These are phyloP conservation scores for Agaricus bisporus DNA, from an alignment of 768 basidiomycete genomes.

Conservation along the genomic window DNA sequence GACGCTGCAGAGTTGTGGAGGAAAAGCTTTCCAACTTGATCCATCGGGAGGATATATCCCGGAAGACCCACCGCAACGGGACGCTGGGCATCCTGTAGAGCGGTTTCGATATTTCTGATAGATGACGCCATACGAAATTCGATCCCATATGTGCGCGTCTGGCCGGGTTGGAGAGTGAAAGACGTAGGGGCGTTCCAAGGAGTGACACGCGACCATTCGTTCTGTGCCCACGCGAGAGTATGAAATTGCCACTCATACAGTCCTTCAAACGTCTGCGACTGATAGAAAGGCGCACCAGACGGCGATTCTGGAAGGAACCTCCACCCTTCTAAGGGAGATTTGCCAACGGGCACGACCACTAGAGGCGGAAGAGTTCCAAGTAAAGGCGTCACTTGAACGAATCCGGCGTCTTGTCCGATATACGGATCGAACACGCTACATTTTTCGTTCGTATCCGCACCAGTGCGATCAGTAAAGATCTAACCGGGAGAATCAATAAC, in stretches of 20 bases:
- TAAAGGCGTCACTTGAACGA: slow-evolving; percentile 45
- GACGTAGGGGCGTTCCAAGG: slow-evolving; percentile 53
- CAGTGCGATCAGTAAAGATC: slow-evolving; percentile 52
- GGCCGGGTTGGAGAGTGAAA: slow-evolving; percentile 35
- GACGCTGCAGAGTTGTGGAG: slow-evolving; percentile 33
- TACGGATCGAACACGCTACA: slow-evolving; percentile 56
- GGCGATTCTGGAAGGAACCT: slow-evolving; percentile 49
- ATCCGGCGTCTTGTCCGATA: slow-evolving; percentile 51
- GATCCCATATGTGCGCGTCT: slow-evolving; percentile 47
- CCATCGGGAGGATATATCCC: slow-evolving; percentile 45
- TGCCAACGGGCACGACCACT: slow-evolving; percentile 38
- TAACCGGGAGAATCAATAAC: slow-evolving; percentile 14
- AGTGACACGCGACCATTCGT: slow-evolving; percentile 45
- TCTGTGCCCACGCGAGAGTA: slow-evolving; percentile 48
- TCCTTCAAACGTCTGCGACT: slow-evolving; percentile 55
- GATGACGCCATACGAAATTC: slow-evolving; percentile 44
- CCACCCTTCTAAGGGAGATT: slow-evolving; percentile 54
- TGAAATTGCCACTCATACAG: slow-evolving; percentile 59
- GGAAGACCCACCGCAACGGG: slow-evolving; percentile 49
- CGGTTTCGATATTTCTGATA: slow-evolving; percentile 43
- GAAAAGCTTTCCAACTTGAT: slow-evolving; percentile 46
- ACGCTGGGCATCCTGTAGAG: slow-evolving; percentile 31
- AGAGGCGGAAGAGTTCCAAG: slow-evolving; percentile 49
- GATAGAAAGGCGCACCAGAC: slow-evolving; percentile 38
- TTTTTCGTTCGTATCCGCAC: slow-evolving; percentile 42